phyloP scores from a whole-genome alignment of 495 filamentous ascomycete genomes.

The Aspergillus cristatus region DNA sequence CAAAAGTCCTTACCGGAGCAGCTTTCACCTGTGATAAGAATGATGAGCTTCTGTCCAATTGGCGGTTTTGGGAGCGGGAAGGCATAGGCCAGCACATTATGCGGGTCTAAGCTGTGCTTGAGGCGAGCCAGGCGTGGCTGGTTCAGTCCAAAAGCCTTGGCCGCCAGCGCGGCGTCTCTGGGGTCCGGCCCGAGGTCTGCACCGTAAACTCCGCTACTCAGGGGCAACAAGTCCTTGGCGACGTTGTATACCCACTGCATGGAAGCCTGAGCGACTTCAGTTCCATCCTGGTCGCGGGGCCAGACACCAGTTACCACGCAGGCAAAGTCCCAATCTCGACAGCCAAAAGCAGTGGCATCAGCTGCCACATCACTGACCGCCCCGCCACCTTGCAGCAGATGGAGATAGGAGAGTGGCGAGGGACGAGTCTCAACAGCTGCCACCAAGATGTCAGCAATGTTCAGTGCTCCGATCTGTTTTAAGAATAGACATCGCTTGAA shows the following conservation, averaged over 20 bases:
- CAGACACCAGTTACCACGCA: slow-evolving; percentile 58
- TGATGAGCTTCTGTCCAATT: slow-evolving; percentile 40
- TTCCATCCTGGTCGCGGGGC: slow-evolving; percentile 46
- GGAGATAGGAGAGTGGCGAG: slow-evolving; percentile 49
- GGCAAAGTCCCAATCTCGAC: slow-evolving; percentile 55
- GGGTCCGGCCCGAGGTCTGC: slow-evolving; percentile 58
- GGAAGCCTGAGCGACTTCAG: slow-evolving; percentile 30
- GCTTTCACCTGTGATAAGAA: slow-evolving; percentile 53
- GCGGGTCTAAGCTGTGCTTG: slow-evolving; percentile 43
- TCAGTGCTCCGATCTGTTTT: slow-evolving; percentile 35
- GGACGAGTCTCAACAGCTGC: slow-evolving; percentile 42
- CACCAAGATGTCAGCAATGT: slow-evolving; percentile 31
- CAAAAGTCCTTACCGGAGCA: slow-evolving; percentile 55
- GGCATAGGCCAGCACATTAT: slow-evolving; percentile 44
- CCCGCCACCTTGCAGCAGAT: slow-evolving; percentile 54
- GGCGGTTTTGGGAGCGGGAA: slow-evolving; percentile 40
- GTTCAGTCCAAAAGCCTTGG: slow-evolving; percentile 51
- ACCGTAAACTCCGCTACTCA: slow-evolving; percentile 46
- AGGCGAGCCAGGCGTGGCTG: slow-evolving; percentile 40
- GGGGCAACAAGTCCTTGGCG: slow-evolving; percentile 36
- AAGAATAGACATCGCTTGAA: slow-evolving; percentile 61
- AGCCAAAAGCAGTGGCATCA: slow-evolving; percentile 51
- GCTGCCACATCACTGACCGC: slow-evolving; percentile 37
- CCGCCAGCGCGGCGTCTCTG: slow-evolving; percentile 42
- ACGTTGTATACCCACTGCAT: slow-evolving; percentile 50